phyloP scores from a whole-genome alignment of 2,329 filamentous ascomycete species.

The Fusarium fujikuroi region DNA sequence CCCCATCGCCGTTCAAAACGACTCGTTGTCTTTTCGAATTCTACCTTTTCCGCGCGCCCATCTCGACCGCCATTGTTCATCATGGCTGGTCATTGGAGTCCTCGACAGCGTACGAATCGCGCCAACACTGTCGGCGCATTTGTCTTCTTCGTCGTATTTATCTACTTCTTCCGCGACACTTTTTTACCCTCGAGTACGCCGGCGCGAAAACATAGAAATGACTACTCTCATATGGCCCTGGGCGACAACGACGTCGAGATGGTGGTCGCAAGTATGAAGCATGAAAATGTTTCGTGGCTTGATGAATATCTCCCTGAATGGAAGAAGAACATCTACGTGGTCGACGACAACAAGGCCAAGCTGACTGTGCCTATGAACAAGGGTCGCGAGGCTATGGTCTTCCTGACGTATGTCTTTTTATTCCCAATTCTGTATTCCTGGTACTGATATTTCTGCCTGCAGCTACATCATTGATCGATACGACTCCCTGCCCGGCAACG shows the following conservation, averaged over 20 bases:
- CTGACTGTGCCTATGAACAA: constrained; percentile 62
- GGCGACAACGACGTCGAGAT: constrained; percentile 48
- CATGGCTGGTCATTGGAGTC: constrained; percentile 43
- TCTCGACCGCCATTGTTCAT: constrained; percentile 22
- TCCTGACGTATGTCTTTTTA: constrained; percentile 54
- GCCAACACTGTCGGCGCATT: constrained; percentile 41
- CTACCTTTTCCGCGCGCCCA: background rate
- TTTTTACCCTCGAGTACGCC: constrained; percentile 33
- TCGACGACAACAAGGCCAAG: constrained; percentile 58
- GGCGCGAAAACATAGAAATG: constrained; percentile 23
- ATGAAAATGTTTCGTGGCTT: constrained; percentile 54
- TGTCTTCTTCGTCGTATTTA: constrained; percentile 38
- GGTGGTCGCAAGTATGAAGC: constrained; percentile 49
- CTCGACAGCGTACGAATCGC: constrained; percentile 44
- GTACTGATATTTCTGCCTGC: constrained; percentile 15
- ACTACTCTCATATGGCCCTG: constrained; percentile 23
- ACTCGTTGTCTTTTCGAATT: background rate
- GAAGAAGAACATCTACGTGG: constrained; percentile 65
- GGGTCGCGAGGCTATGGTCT: constrained; percentile 64
- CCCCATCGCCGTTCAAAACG: background rate
- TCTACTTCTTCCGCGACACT: constrained; percentile 43
- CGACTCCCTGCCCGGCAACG: constrained; percentile 55
- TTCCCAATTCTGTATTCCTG: background rate
- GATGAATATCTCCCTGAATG: constrained; percentile 55
- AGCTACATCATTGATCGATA: constrained; percentile 62